Evolutionary conservation across 306 rosid species (phyloP), one percentile per base, ranked within the genome.

Genomic region (Prunus dulcis): DNA sequence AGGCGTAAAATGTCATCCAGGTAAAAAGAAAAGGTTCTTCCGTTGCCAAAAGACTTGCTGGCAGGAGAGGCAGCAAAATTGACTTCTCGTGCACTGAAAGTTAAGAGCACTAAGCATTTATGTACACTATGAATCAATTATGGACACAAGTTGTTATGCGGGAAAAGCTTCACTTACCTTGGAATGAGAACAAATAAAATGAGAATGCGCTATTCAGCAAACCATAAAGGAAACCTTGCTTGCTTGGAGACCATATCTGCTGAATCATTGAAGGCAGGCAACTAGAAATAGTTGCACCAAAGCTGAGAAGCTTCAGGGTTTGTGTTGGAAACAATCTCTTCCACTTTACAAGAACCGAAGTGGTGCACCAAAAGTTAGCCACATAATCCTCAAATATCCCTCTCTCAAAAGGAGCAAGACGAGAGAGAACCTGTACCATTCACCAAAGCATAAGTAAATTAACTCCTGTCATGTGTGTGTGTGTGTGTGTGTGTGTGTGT

Each of bases 331-430:
- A 88, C 71, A 90, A 81, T 81, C 89, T 92, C 86, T 95, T 95
- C 99, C 99, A 95, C 83, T 95, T 90, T 64, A 95, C 76, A 74
- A 92, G 77, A 80, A 90, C 82, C 12, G 97, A 95, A 58, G 97
- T 88, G 58, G 97, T 82, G 76, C 97, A 95, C 99, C 99, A 95
- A 85, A 95, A 90, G 80, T 88, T 95, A 69, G 97, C 99, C 69
- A 95, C 97, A 41, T 92, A 95, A 76, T 95, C 98, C 88, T 92
- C 98, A 69, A 86, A 92, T 86, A 95, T 75, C 51, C 98, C 98
- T 80, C 98, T 84, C 81, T 95, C 98, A 72, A 95, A 95, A 47
- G 97, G 98, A 74, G 96, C 92, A 71, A 95, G 93, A 27, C 96
- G 96, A 15, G 91, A 79, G 72, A 92, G 87, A 77, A 95, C 97